Evolutionary conservation across 2,329 filamentous ascomycete genomes (phyloP).

Genomic region (Apiospora arundinis): DNA sequence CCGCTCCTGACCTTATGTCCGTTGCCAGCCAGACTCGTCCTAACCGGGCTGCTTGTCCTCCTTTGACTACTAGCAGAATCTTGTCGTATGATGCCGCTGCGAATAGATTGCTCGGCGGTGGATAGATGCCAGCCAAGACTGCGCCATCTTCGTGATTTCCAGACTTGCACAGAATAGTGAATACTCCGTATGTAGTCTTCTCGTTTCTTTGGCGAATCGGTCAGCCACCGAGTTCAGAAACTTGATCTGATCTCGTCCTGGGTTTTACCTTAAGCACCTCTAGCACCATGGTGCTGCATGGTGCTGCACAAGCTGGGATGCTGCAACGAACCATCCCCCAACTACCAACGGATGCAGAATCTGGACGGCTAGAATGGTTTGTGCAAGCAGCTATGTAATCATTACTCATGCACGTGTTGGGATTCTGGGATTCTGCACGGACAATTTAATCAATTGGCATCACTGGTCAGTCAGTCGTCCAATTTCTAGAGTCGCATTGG

Average conservation of each 20-base stretch:
- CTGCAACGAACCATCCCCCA: conserved; percentile 7
- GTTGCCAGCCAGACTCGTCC: neutral
- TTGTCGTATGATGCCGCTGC: neutral
- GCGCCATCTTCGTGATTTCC: neutral
- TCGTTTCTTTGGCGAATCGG: neutral
- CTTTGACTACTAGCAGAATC: neutral
- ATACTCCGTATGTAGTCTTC: neutral
- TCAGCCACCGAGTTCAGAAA: neutral
- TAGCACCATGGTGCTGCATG: neutral
- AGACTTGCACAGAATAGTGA: neutral
- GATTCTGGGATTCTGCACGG: conserved; percentile 1
- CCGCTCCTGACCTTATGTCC: neutral
- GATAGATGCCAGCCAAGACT: conserved; percentile 1
- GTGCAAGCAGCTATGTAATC: neutral
- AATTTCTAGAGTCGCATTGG: neutral
- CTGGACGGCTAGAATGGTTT: neutral
- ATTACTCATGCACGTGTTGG: neutral
- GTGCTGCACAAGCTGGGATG: conserved; percentile 11
- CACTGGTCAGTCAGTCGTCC: neutral
- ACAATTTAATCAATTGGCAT: neutral
- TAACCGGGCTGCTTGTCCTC: neutral
- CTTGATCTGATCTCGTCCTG: neutral
- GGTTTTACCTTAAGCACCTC: neutral
- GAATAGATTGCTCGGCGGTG: neutral
- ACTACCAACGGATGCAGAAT: neutral